A percentile compares a stretch with the other conserved stretches of the same genome.
Evolutionary conservation across 495 filamentous ascomycete genomes (phyloP).

Genomic region (Tuber calosporum): DNA sequence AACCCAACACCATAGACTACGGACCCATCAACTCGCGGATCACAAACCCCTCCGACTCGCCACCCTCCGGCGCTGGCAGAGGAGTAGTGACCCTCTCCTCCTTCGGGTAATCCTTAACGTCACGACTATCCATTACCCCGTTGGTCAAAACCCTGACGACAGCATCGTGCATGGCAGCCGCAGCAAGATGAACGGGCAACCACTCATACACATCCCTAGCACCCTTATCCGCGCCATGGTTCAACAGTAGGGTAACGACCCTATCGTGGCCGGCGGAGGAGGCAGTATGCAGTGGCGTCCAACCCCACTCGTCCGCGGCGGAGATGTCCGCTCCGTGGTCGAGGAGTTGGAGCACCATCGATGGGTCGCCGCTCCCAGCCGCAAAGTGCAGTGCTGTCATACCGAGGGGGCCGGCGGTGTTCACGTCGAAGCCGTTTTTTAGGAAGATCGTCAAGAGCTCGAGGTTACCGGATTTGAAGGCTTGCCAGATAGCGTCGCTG

Average conservation of each 20-base stretch:
- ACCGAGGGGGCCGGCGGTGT: background rate
- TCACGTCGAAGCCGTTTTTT: background rate
- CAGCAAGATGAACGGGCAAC: background rate
- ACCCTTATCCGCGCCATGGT: conserved; percentile 14
- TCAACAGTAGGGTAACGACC: conserved; percentile 22
- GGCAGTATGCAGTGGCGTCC: conserved; percentile 34
- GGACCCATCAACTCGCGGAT: background rate
- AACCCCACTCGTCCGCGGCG: conserved; percentile 4
- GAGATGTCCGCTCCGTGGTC: conserved; percentile 3
- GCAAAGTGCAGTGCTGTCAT: conserved; percentile 18
- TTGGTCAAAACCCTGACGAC: background rate
- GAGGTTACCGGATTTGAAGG: background rate
- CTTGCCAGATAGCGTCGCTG: background rate
- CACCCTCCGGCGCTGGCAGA: background rate
- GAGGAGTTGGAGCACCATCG: background rate
- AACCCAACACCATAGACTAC: background rate
- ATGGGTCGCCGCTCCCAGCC: background rate
- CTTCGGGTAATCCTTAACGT: background rate
- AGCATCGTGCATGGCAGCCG: background rate
- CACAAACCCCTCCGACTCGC: background rate
- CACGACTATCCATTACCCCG: background rate
- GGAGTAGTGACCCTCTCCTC: background rate
- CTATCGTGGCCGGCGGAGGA: conserved; percentile 16
- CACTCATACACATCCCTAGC: background rate
- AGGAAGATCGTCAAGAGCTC: background rate